Evolutionary conservation across 1,284 basidiomycete species (phyloP).

Genomic region (Cryptococcus sp.): DNA sequence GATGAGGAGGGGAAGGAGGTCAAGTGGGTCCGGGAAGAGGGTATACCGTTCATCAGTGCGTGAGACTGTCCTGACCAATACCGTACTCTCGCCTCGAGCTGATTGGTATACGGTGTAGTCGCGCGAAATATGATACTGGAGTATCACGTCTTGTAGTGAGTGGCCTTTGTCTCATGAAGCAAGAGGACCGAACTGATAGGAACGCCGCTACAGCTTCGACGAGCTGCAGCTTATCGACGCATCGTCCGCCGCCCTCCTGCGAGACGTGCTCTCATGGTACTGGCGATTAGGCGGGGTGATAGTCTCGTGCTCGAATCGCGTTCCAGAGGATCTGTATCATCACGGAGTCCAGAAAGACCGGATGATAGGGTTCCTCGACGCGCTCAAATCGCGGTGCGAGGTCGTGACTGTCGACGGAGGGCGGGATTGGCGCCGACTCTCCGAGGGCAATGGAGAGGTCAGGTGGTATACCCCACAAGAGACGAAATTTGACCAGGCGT

Average conservation of each 20-base stretch:
- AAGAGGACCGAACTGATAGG: too few species aligned
- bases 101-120: conserved; percentile 33
- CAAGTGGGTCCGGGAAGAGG: conserved; percentile 42
- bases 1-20: conserved; percentile 36
- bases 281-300: conserved; percentile 74
- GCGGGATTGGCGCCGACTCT: conserved; percentile 53
- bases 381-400: conserved; percentile 65
- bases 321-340: conserved; percentile 69
- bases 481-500: conserved; percentile 43
- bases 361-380: conserved; percentile 65
- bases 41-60: conserved; percentile 52
- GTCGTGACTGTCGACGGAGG: conserved; percentile 61
- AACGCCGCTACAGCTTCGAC: conserved; percentile 65
- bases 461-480: conserved; percentile 36
- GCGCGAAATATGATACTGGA: conserved; percentile 51
- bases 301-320: conserved; percentile 61
- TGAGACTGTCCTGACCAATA: conserved; percentile 1
- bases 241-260: conserved; percentile 64
- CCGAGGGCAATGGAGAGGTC: conserved; percentile 30
- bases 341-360: conserved; percentile 68
- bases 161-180: too few species aligned
- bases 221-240: conserved; percentile 73
- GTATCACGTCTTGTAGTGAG: conserved; percentile 55
- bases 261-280: conserved; percentile 72
- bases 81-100: neutral